Conservation (phyloP, 768 basidiomycete species). For the Mycena galericulata region DNA sequence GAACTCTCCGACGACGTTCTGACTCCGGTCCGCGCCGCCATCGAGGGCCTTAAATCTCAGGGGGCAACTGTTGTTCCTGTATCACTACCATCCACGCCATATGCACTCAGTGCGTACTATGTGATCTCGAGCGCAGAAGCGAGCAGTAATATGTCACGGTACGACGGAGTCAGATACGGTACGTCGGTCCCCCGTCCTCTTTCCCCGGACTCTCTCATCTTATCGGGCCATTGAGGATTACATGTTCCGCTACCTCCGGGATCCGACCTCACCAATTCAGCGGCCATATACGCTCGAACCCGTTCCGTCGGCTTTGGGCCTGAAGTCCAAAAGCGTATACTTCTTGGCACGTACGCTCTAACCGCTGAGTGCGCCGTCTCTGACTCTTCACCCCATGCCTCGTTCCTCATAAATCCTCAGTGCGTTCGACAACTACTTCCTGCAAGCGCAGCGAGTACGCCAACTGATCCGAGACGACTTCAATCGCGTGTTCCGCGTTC, state of each 20-base stretch:
- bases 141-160: slow-evolving; percentile 90
- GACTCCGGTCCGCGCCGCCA: slow-evolving; percentile 56
- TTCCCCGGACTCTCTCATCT: not conserved
- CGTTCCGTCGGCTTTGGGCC: slow-evolving; percentile 81
- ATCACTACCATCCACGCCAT: slow-evolving; percentile 72
- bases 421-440: slow-evolving; percentile 97
- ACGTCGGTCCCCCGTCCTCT: slow-evolving; percentile 9
- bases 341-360: slow-evolving; percentile 92
- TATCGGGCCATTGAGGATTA: slow-evolving; percentile 58
- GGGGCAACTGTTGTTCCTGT: slow-evolving; percentile 82
- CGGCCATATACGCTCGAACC: slow-evolving; percentile 71
- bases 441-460: slow-evolving; percentile 90
- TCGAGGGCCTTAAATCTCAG: slow-evolving; percentile 52
- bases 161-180: slow-evolving; percentile 91
- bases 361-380: slow-evolving; percentile 81
- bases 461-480: slow-evolving; percentile 81
- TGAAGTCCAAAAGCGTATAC: slow-evolving; percentile 88
- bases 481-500: slow-evolving; percentile 69
- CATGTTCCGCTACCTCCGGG: slow-evolving; percentile 58
- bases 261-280: slow-evolving; percentile 60
- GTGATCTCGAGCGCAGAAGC: slow-evolving; percentile 96
- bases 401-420: slow-evolving; percentile 52
- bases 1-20: slow-evolving; percentile 66
- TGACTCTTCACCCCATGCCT: not conserved
- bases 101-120: slow-evolving; percentile 94